A percentile compares a stretch with the other conserved stretches of the same genome.
Conservation (phyloP, 495 filamentous ascomycete genomes). For the Hypoxylon fuscum region DNA sequence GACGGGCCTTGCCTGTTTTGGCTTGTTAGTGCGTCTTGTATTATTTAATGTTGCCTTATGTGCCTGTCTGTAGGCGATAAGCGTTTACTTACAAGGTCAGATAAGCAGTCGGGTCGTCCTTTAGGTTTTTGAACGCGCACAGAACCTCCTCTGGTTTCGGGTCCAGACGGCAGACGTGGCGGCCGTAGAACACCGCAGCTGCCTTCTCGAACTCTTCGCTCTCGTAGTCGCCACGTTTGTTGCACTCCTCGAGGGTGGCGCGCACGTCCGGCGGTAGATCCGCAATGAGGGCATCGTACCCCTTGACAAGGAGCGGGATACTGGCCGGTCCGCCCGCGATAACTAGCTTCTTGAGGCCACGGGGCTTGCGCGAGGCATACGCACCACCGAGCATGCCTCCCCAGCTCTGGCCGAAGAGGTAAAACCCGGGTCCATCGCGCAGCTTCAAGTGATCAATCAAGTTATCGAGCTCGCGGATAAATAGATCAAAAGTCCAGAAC, state of each 20-base stretch:
- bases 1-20: slow-evolving; percentile 56
- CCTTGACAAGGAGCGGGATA: slow-evolving; percentile 45
- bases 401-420: slow-evolving; percentile 60
- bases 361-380: slow-evolving; percentile 46
- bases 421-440: slow-evolving; percentile 35
- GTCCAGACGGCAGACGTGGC: slow-evolving; percentile 54
- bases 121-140: slow-evolving; percentile 46
- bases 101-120: slow-evolving; percentile 57
- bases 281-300: slow-evolving; percentile 42
- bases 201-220: slow-evolving; percentile 55
- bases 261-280: slow-evolving; percentile 51
- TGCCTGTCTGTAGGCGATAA: background rate
- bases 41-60: background rate
- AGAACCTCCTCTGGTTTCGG: slow-evolving; percentile 50
- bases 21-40: background rate
- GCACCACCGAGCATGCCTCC: slow-evolving; percentile 58
- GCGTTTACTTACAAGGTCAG: slow-evolving; percentile 51
- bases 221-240: slow-evolving; percentile 31
- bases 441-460: slow-evolving; percentile 49
- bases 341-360: slow-evolving; percentile 53
- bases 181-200: slow-evolving; percentile 49
- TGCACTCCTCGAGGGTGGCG: slow-evolving; percentile 47
- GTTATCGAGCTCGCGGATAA: slow-evolving; percentile 55
- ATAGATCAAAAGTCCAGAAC: slow-evolving; percentile 56
- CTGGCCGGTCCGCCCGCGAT: slow-evolving; percentile 51